phyloP scores from a whole-genome alignment of 2,329 filamentous ascomycete species.

The Achaetomium macrosporum region DNA sequence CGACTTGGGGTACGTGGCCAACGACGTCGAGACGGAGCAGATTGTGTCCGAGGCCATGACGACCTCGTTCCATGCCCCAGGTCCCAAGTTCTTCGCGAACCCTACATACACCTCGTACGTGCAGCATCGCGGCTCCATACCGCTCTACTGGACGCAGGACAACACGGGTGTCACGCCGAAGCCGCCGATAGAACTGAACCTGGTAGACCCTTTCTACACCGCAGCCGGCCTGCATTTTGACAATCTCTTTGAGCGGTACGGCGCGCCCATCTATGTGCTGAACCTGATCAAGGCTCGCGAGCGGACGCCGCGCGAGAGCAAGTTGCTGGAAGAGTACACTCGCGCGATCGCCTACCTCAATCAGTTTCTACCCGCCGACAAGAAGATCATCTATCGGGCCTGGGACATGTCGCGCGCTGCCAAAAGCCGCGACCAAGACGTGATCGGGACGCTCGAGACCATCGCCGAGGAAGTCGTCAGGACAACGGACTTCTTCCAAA shows the following conservation, averaged over 20 bases:
- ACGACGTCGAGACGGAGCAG: conserved; percentile 98
- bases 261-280: conserved; percentile 82
- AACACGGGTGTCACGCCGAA: conserved; percentile 93
- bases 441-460: conserved; percentile 82
- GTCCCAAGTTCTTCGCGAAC: conserved; percentile 76
- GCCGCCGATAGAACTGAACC: conserved; percentile 88
- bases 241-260: conserved; percentile 88
- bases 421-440: conserved; percentile 86
- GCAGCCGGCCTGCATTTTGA: conserved; percentile 93
- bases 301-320: conserved; percentile 83
- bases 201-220: conserved; percentile 94
- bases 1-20: conserved; percentile 90
- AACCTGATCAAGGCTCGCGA: conserved; percentile 90
- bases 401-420: conserved; percentile 98
- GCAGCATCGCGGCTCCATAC: conserved; percentile 94
- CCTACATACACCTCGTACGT: conserved; percentile 94
- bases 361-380: conserved; percentile 77
- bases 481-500: conserved; percentile 90
- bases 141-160: conserved; percentile 95
- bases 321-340: conserved; percentile 81
- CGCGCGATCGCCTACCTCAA: conserved; percentile 87
- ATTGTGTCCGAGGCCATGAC: conserved; percentile 93
- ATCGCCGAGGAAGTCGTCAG: conserved; percentile 84
- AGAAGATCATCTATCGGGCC: conserved; percentile 87
- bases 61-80: conserved; percentile 91